phyloP scores from a whole-genome alignment of 2,329 filamentous ascomycete genomes.

The Ascochyta viciae-villosae region DNA sequence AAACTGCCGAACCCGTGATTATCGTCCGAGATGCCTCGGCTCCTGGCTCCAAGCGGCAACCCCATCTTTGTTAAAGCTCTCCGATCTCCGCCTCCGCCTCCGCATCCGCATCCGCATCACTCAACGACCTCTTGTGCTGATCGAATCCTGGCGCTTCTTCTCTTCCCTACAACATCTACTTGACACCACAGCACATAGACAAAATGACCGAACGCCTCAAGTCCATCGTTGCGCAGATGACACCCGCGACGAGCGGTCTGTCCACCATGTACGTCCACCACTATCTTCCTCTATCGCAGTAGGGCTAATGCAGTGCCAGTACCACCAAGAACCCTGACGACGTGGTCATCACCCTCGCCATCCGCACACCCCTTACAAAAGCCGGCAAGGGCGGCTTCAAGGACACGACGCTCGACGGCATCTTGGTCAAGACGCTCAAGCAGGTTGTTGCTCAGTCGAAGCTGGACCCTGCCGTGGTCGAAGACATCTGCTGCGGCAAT shows the following conservation, averaged over 20 bases:
- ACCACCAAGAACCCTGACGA: constrained; percentile 94
- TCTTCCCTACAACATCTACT: background rate
- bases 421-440: constrained; percentile 83
- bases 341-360: constrained; percentile 91
- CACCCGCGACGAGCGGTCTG: constrained; percentile 74
- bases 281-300: no score
- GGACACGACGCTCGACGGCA: constrained; percentile 87
- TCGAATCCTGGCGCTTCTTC: background rate
- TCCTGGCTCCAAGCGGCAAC: constrained; percentile 53
- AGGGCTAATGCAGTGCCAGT: constrained; percentile 55
- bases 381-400: constrained; percentile 93
- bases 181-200: constrained; percentile 1
- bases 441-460: constrained; percentile 69
- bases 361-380: constrained; percentile 89
- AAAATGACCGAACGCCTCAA: constrained; percentile 76
- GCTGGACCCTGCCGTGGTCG: constrained; percentile 79
- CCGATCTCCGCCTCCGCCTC: constrained; percentile 36
- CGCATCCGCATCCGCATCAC: constrained; percentile 12
- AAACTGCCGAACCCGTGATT: constrained; percentile 26
- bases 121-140: constrained; percentile 6
- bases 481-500: constrained; percentile 93
- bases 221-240: constrained; percentile 86
- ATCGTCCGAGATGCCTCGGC: constrained; percentile 30
- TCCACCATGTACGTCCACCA: constrained; percentile 72
- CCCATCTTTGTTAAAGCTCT: constrained; percentile 56